Percentiles rank a stretch among this genome's conserved stretches.
Evolutionary conservation across 192 early-diverging fungal species (phyloP).

Genomic region (Rhizophagus clarus): DNA sequence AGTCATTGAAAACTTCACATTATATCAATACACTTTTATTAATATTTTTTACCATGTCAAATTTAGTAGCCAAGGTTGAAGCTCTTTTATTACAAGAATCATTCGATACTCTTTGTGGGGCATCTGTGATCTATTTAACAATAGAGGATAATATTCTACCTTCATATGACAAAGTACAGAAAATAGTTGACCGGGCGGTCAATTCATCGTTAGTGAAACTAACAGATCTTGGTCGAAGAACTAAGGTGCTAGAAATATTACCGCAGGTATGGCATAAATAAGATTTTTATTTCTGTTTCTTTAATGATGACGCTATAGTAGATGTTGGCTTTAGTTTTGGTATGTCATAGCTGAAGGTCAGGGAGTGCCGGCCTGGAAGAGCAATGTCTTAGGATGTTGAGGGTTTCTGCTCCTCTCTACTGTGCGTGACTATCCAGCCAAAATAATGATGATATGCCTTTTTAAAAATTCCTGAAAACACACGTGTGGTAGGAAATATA

Average conservation of each 20-base stretch:
- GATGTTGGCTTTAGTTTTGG: background rate
- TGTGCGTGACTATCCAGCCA: conserved; percentile 28
- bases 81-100: background rate
- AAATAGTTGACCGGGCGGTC: conserved; percentile 21
- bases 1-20: too few relatives aligned
- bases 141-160: conserved; percentile 13
- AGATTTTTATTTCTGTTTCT: background rate
- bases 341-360: background rate
- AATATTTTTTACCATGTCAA: too few relatives aligned
- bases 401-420: conserved; percentile 20
- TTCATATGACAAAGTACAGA: background rate
- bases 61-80: conserved; percentile 19
- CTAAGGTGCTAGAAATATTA: conserved; percentile 8
- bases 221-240: conserved; percentile 15
- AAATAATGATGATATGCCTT: conserved; percentile 8
- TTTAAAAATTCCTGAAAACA: conserved; percentile 14
- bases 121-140: background rate
- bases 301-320: conserved; percentile 3
- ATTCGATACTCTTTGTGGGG: background rate
- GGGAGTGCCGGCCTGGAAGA: background rate
- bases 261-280: background rate
- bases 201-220: conserved; percentile 26
- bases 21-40: too few relatives aligned
- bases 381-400: conserved; percentile 19
- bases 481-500: background rate